Conservation (phyloP, 441 rosid species). For the Euphorbia schlechtendalii region DNA sequence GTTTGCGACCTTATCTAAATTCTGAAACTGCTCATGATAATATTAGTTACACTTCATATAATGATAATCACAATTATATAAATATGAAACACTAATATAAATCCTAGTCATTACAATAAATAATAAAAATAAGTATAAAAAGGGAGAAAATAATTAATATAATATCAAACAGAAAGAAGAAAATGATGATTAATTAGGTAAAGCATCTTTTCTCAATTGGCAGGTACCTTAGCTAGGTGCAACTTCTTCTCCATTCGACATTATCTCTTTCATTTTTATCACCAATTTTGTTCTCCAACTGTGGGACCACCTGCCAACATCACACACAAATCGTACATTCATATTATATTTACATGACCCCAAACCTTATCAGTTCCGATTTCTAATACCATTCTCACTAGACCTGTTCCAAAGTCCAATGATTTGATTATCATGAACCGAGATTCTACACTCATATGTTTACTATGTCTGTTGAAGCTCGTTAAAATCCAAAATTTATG, state of each 20-base stretch:
- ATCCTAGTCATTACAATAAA: not conserved
- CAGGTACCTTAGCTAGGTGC: slow-evolving; percentile 10
- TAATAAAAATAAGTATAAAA: not conserved
- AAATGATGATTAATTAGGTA: not conserved
- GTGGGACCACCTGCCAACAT: slow-evolving; percentile 40
- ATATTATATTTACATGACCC: too few relatives aligned
- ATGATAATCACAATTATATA: not conserved
- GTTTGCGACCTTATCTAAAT: not conserved
- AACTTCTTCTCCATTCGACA: not conserved
- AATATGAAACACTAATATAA: not conserved
- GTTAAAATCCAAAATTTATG: too few relatives aligned
- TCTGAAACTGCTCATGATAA: not conserved
- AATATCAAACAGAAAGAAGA: not conserved
- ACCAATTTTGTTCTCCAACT: slow-evolving; percentile 17
- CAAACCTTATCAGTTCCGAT: too few relatives aligned
- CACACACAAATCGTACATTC: too few relatives aligned
- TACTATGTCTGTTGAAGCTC: too few relatives aligned
- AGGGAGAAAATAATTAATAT: not conserved
- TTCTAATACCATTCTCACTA: too few relatives aligned
- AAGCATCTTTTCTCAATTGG: slow-evolving; percentile 15
- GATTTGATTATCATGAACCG: too few relatives aligned
- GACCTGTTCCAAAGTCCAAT: too few relatives aligned
- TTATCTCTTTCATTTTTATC: slow-evolving; percentile 25
- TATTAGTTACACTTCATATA: not conserved
- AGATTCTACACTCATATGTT: too few relatives aligned